Evolutionary conservation across 2,329 filamentous ascomycete species (phyloP), one percentile per base, ranked within the genome.

Genomic region (Cryphonectria carpinicola): DNA sequence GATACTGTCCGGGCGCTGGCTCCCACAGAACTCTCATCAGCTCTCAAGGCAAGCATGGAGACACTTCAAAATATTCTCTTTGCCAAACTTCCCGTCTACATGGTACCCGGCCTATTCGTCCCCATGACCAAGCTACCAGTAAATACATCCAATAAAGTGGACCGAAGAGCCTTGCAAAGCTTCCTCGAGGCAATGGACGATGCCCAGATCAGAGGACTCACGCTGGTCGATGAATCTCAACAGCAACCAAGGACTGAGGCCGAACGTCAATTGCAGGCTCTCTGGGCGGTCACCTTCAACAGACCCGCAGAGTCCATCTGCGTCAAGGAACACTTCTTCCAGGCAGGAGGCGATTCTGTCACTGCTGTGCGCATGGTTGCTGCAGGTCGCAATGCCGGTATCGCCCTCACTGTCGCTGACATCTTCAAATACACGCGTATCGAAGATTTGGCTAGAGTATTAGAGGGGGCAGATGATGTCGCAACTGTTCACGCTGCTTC

Each of bases 321-420:
- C 22, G 76, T 79, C 1, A 76, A 80, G 13, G 82, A 83, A 74
- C 82, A 81, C 76, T 87, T 86, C 78, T 84, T 86, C 74, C 78
- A 78, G 1, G 78, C 86, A 1, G 85, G 84, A 0, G 84, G 86
- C 5, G 85, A 87, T 76, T 87, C 85, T 0, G 78, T 87, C 1
- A 79, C 81, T 22, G 85, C 85, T 1, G 87, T 87, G 85, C 83
- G 79, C 67, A 79, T 87, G 4, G 83, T 86, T 1, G 80, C 84
- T 1, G 79, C 80, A 19, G 82, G 84, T 4, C 79, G 83, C 66
- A 79, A 78, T 1, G 75, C 77, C 17, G 80, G 79, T 4, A 73
- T 86, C 5, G 71, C 78, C 1, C 73, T 86, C 60, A 84, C 82
- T 2, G 84, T 87, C 2, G 81, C 82, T 4, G 80, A 80, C 63